Evolutionary conservation across 345 rosid species (phyloP).

Genomic region (Angophora floribunda): DNA sequence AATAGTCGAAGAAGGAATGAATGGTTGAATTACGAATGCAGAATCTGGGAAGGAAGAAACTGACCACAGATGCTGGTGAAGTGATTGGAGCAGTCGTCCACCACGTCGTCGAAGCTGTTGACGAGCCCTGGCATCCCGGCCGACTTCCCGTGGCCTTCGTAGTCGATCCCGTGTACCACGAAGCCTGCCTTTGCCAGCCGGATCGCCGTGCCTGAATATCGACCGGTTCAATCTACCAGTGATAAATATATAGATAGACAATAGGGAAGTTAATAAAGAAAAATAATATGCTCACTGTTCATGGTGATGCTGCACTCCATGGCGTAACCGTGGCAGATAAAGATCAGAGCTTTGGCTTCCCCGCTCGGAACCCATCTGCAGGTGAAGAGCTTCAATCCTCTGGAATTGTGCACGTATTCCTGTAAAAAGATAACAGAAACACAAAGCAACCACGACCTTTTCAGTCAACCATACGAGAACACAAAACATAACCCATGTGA

Average conservation of each 20-base stretch:
- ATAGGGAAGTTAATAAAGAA: not conserved
- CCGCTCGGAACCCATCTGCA: slow-evolving; percentile 64
- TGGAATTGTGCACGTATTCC: slow-evolving; percentile 49
- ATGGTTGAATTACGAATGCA: not conserved
- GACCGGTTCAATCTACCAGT: not conserved
- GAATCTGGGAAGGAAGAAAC: not conserved
- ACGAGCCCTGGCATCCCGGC: slow-evolving; percentile 42
- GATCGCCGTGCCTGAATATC: slow-evolving; percentile 49
- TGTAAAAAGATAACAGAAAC: not conserved
- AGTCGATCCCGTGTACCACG: slow-evolving; percentile 71
- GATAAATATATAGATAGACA: not conserved
- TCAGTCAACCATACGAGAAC: not conserved
- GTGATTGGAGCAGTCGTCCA: slow-evolving; percentile 51
- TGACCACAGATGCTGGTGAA: slow-evolving; percentile 53
- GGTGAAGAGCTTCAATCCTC: slow-evolving; percentile 64
- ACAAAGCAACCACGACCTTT: not conserved
- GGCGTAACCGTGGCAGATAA: slow-evolving; percentile 85
- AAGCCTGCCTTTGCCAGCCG: slow-evolving; percentile 58
- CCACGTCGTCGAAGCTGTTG: slow-evolving; percentile 35
- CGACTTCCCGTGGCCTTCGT: slow-evolving; percentile 90
- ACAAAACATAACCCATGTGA: not conserved
- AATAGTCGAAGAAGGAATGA: not conserved
- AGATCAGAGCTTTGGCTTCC: slow-evolving; percentile 68
- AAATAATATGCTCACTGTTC: slow-evolving; percentile 40
- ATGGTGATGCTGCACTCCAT: slow-evolving; percentile 96